Evolutionary conservation across 2,329 filamentous ascomycete species (phyloP).

Genomic region (Nectriaceae sp.): DNA sequence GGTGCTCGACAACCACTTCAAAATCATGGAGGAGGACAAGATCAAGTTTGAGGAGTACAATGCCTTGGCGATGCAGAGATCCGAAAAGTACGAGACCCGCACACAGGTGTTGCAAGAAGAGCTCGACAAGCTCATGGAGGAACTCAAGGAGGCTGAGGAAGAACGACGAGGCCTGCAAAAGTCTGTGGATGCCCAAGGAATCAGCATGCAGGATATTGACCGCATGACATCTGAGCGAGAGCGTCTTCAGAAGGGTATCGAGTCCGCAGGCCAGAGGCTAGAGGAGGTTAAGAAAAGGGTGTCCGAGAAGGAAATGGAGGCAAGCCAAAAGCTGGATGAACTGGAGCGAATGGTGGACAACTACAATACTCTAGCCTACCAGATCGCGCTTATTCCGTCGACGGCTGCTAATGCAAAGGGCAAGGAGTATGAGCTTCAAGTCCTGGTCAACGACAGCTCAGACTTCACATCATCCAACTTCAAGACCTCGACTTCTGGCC

Average conservation of each 20-base stretch:
- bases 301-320: constrained; percentile 84
- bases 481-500: constrained; percentile 42
- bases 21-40: constrained; percentile 92
- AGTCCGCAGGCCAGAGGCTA: constrained; percentile 71
- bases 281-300: constrained; percentile 85
- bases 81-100: constrained; percentile 83
- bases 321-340: constrained; percentile 82
- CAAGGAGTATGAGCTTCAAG: constrained; percentile 78
- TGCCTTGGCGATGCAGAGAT: constrained; percentile 76
- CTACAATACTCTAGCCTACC: constrained; percentile 94
- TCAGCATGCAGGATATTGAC: constrained; percentile 98
- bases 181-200: constrained; percentile 87
- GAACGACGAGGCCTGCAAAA: constrained; percentile 80
- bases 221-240: constrained; percentile 97
- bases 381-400: constrained; percentile 85
- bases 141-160: constrained; percentile 78
- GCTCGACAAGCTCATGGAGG: constrained; percentile 73
- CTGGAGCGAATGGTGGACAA: constrained; percentile 87
- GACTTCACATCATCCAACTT: constrained; percentile 72
- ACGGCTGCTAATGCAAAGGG: constrained; percentile 86
- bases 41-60: constrained; percentile 97
- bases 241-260: constrained; percentile 84
- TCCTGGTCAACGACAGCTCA: constrained; percentile 77
- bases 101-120: constrained; percentile 84
- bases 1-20: constrained; percentile 84